Percentiles rank a stretch among this genome's conserved stretches.
Evolutionary conservation across 1,139 yeast species (phyloP).

Genomic region (Saccharomyces hybrid): DNA sequence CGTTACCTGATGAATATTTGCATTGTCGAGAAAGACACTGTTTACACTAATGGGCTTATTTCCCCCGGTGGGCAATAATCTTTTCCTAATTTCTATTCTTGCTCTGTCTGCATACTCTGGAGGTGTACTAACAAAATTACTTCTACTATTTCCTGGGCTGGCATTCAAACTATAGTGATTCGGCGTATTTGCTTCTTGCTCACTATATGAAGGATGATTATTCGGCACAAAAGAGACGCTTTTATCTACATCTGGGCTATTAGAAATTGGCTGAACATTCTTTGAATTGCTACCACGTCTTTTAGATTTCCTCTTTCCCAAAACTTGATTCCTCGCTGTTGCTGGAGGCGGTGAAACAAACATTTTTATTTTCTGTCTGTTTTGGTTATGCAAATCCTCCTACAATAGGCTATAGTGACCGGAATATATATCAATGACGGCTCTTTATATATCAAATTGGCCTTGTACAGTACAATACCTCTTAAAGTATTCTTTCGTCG

Average conservation of each 20-base stretch:
- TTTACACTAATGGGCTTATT: not conserved
- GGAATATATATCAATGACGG: not conserved
- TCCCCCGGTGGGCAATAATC: constrained; percentile 20
- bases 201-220: not conserved
- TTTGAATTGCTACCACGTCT: constrained; percentile 5
- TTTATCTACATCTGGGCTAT: not conserved
- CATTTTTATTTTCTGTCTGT: constrained; percentile 12
- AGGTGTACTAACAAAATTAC: constrained; percentile 33
- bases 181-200: not conserved
- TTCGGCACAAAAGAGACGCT: not conserved
- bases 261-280: not conserved
- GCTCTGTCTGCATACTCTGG: constrained; percentile 37
- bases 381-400: not conserved
- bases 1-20: constrained; percentile 4
- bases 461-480: not conserved
- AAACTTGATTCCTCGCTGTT: constrained; percentile 18
- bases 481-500: not conserved
- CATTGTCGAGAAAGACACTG: not conserved
- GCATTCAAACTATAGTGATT: not conserved
- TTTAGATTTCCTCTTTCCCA: constrained; percentile 19
- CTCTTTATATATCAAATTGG: not conserved
- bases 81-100: constrained; percentile 34
- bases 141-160: constrained; percentile 6
- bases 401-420: not conserved
- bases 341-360: constrained; percentile 32